Conservation (phyloP, 306 rosid genomes). For the Pyrus pyrifolia region DNA sequence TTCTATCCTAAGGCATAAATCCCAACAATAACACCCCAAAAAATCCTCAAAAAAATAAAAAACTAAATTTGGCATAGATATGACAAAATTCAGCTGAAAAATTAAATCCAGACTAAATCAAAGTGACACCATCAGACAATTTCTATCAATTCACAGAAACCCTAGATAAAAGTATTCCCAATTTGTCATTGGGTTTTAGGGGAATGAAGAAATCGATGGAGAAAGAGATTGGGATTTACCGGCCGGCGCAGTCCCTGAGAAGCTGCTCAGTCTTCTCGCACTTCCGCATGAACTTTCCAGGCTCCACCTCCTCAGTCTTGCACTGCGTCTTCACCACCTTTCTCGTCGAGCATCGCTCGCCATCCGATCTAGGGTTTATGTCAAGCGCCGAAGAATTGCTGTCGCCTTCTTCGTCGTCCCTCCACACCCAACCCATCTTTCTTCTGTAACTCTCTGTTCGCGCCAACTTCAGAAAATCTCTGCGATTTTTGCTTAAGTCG, state of each 20-base stretch:
- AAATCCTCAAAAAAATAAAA: not conserved
- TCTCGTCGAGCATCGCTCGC: constrained; percentile 42
- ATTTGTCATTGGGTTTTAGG: not conserved
- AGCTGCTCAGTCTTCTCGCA: constrained; percentile 83
- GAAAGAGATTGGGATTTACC: constrained; percentile 17
- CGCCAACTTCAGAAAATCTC: not conserved
- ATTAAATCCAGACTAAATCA: not conserved
- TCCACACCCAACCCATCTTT: constrained; percentile 79
- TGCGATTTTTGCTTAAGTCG: not conserved
- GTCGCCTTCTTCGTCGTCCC: constrained; percentile 30
- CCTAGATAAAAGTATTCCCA: not conserved
- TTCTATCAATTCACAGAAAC: not conserved
- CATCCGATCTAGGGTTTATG: constrained; percentile 9
- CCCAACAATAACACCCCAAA: not conserved
- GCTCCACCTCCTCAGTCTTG: constrained; percentile 71
- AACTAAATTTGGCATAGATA: not conserved
- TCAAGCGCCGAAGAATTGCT: constrained; percentile 4
- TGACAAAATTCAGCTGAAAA: not conserved
- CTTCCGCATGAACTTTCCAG: constrained; percentile 69
- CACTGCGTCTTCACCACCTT: constrained; percentile 65
- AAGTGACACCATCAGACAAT: not conserved
- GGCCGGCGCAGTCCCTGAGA: constrained; percentile 64
- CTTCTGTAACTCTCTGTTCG: not conserved
- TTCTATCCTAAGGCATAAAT: not conserved
- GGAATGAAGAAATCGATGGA: not conserved